These are phyloP conservation scores for Trifolium subterraneum DNA, from an alignment of 306 rosid species.

Conservation along the genomic window DNA sequence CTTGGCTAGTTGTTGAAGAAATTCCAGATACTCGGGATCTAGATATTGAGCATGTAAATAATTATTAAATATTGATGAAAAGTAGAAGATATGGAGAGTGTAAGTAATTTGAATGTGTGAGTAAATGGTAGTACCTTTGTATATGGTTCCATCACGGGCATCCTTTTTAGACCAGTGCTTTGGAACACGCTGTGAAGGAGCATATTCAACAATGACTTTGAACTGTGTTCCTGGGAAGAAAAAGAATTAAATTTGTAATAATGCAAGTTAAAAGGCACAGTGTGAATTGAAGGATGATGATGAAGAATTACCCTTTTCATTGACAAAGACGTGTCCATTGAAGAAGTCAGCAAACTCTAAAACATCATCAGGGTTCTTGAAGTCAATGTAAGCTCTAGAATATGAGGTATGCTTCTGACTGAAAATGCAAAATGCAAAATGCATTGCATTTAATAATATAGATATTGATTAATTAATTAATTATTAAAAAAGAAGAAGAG, in stretches of 20 bases:
- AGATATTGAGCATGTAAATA: constrained; percentile 55
- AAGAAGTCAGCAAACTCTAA: constrained; percentile 75
- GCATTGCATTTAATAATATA: neutral
- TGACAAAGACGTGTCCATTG: constrained; percentile 69
- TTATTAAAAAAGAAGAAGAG: neutral
- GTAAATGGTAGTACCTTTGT: constrained; percentile 49
- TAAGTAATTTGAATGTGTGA: too few species aligned
- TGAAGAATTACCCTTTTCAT: constrained; percentile 66
- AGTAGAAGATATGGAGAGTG: neutral
- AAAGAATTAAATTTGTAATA: too few species aligned
- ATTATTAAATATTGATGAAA: constrained; percentile 44
- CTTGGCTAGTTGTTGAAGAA: constrained; percentile 70
- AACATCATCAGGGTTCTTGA: constrained; percentile 77
- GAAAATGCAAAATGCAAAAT: constrained; percentile 38
- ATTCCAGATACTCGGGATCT: constrained; percentile 80
- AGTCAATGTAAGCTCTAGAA: constrained; percentile 80
- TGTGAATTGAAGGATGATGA: neutral
- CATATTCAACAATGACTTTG: constrained; percentile 71
- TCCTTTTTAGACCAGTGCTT: constrained; percentile 63
- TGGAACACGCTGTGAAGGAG: constrained; percentile 85
- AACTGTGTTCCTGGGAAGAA: constrained; percentile 62
- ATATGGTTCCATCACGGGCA: constrained; percentile 76
- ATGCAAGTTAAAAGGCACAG: too few species aligned
- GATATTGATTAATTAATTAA: too few species aligned
- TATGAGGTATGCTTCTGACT: constrained; percentile 63